phyloP scores from a whole-genome alignment of 495 filamentous ascomycete genomes.

The Xylaria flabelliformis region DNA sequence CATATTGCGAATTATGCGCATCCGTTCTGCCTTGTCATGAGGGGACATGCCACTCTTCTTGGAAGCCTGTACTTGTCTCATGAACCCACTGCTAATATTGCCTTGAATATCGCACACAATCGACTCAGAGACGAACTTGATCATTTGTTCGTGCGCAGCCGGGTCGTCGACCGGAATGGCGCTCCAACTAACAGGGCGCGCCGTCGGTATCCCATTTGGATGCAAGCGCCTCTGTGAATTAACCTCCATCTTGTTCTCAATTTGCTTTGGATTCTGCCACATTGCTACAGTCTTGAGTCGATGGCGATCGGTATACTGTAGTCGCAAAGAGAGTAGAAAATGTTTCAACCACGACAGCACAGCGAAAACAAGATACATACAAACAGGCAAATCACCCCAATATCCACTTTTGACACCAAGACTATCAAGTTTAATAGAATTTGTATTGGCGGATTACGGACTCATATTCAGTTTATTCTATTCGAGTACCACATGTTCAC shows the following conservation, averaged over 20 bases:
- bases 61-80: conserved; percentile 24
- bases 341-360: conserved; percentile 3
- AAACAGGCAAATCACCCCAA: not conserved
- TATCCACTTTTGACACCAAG: conserved; percentile 19
- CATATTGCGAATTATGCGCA: conserved; percentile 29
- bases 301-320: not conserved
- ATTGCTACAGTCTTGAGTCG: not conserved
- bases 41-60: conserved; percentile 28
- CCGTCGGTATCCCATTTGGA: conserved; percentile 5
- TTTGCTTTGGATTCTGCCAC: conserved; percentile 4
- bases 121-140: conserved; percentile 29
- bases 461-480: conserved; percentile 6
- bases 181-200: conserved; percentile 27
- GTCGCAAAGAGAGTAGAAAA: not conserved
- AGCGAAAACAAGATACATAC: conserved; percentile 3
- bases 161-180: conserved; percentile 27
- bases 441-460: conserved; percentile 1
- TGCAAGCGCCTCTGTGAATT: conserved; percentile 22
- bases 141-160: conserved; percentile 26
- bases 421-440: conserved; percentile 22
- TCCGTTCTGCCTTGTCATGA: conserved; percentile 29
- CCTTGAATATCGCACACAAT: conserved; percentile 24
- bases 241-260: not conserved
- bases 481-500: not conserved
- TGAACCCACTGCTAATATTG: conserved; percentile 27